Base-by-base conservation (phyloP, 495 filamentous ascomycete genomes). In the Neohortaea acidophila region DNA sequence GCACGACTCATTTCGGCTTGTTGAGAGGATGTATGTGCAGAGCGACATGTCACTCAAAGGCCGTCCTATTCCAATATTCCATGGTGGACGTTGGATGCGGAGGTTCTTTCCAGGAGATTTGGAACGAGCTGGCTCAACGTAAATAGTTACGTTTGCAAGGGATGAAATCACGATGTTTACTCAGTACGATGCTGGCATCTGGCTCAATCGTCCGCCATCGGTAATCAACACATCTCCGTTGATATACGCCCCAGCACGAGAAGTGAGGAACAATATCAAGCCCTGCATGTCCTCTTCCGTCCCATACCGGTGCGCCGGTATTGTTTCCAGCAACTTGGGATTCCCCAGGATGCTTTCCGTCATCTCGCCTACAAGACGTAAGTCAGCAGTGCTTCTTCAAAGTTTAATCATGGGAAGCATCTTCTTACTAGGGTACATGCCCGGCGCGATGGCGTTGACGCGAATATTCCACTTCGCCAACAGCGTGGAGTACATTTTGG, bases 241-340 rank as follows among this genome's bases (percentile, higher is more conserved):
- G n/a, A 43, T 19, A 38, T 52, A 60, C 21, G 49, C 52, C 2
- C 57, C 56, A 3, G 52, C 47, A 12, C 33, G 39, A 11, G 33
- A 39, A 7, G 70, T 55, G 43, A 73, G 76, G 26, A 48, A 60
- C 14, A 84, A 52, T n/a, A 80, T 62, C 3, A 73, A 62, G 52
- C 67, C 67, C 0, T 70, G 77, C 76, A 84, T 84, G 49, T 84
- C 80, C 22, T 72, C 61, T 51, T 83, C 79, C 21, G 69, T 70
- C 0, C 79, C 79, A 0, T 74, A 72, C 10, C 80, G 54, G 1
- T 55, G 47, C 0, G 68, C 66, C 0, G 77, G 75, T 3, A 79
- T 59, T 11, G 11, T 29, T 50, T 71, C 72, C 11, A 55, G 50
- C 43, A 62, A 75, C 54, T 77, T 73, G 40, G 75, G 67, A 32